Conservation (phyloP, 169 alveolate species). For the Eimeria maxima region DNA sequence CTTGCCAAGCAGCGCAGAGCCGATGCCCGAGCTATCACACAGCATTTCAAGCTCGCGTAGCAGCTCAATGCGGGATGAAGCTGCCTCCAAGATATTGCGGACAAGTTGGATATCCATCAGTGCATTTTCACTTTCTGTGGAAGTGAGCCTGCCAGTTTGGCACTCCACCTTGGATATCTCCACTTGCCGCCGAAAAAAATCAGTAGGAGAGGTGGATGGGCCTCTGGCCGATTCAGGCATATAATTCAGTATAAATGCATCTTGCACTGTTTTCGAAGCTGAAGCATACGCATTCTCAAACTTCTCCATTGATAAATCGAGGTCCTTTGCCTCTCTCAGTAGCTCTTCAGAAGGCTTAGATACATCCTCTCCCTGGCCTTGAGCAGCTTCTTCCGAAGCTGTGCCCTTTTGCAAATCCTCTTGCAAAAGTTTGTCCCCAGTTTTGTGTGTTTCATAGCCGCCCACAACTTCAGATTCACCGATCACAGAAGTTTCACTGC, state of each 20-base stretch:
- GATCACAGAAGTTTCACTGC: too few relatives aligned
- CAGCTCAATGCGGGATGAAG: conserved; percentile 10
- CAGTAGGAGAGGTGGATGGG: not conserved
- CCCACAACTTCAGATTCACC: too few relatives aligned
- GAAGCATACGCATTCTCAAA: not conserved
- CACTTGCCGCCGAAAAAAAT: not conserved
- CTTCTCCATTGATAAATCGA: not conserved
- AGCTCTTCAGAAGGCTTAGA: not conserved
- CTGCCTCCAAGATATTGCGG: not conserved
- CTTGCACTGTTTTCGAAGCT: not conserved
- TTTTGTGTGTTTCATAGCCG: too few relatives aligned
- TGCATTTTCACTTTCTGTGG: not conserved
- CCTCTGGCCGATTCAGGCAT: not conserved
- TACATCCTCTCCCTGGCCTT: not conserved
- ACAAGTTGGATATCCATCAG: not conserved
- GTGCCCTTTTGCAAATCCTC: too few relatives aligned
- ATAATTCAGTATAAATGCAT: not conserved
- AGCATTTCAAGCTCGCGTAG: not conserved
- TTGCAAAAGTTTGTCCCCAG: too few relatives aligned
- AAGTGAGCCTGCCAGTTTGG: too few relatives aligned
- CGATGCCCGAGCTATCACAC: conserved; percentile 15
- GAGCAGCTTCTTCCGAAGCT: not conserved
- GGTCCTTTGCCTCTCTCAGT: not conserved
- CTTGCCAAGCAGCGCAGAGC: conserved; percentile 40
- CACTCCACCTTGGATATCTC: not conserved